These are phyloP conservation scores for Tuber magnatum DNA, from an alignment of 495 filamentous ascomycete genomes.

Conservation along the genomic window DNA sequence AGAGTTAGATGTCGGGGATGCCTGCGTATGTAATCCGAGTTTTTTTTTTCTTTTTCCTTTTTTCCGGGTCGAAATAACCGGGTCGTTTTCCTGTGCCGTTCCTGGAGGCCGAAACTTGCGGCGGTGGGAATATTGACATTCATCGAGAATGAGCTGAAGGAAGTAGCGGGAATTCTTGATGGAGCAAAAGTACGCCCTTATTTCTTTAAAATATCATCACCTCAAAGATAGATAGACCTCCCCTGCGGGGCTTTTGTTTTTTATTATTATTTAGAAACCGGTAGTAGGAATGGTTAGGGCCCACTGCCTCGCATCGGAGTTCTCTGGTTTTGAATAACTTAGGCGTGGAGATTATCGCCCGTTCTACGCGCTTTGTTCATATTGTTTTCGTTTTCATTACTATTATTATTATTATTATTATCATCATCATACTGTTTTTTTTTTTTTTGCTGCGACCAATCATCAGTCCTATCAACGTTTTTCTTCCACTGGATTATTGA, in stretches of 20 bases:
- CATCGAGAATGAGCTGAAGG: background rate
- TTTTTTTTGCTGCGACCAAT: conserved; percentile 15
- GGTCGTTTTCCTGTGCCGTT: background rate
- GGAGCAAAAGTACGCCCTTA: background rate
- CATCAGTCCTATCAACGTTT: conserved; percentile 11
- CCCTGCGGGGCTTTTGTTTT: background rate
- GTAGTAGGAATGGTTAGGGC: background rate
- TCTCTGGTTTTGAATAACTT: background rate
- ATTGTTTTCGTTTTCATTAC: conserved; percentile 8
- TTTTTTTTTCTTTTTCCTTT: background rate
- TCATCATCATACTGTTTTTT: too few species aligned
- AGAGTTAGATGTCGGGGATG: background rate
- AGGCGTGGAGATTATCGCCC: background rate
- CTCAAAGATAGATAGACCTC: background rate
- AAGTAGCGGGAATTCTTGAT: background rate
- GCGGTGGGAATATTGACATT: background rate
- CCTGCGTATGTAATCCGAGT: background rate
- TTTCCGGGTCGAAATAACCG: background rate
- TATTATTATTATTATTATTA: background rate
- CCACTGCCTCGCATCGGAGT: background rate
- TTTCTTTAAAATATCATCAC: background rate
- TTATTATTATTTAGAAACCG: background rate
- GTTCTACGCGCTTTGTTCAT: conserved; percentile 7
- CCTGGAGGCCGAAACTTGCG: background rate
- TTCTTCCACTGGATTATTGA: conserved; percentile 6